Conservation (phyloP, 805 yeast species). For the Lipomyces starkeyi region DNA sequence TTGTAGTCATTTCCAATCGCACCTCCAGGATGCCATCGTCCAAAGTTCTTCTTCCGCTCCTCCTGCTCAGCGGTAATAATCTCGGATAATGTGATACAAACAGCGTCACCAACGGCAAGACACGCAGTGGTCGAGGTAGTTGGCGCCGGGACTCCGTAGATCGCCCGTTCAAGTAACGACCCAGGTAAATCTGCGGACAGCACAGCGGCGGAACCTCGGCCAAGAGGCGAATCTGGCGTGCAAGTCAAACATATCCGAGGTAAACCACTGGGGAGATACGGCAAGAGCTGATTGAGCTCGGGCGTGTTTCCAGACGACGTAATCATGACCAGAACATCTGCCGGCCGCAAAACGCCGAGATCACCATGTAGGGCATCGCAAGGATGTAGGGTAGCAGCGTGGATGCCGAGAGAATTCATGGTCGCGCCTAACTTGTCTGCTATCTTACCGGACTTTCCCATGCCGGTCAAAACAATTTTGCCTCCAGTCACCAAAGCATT, state of each 20-base stretch:
- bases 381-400: conserved; percentile 74
- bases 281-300: conserved; percentile 63
- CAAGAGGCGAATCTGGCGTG: conserved; percentile 59
- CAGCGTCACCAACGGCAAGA: conserved; percentile 77
- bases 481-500: conserved; percentile 58
- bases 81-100: conserved; percentile 74
- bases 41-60: conserved; percentile 62
- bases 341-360: conserved; percentile 67
- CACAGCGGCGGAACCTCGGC: conserved; percentile 59
- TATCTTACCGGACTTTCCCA: conserved; percentile 84
- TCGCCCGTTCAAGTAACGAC: conserved; percentile 60
- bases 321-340: conserved; percentile 66
- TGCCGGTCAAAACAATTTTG: conserved; percentile 77
- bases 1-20: conserved; percentile 70
- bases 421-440: conserved; percentile 83
- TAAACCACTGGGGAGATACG: conserved; percentile 60
- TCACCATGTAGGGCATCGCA: conserved; percentile 92
- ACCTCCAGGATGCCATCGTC: conserved; percentile 87
- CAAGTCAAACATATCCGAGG: conserved; percentile 72
- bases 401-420: conserved; percentile 75
- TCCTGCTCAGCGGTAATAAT: conserved; percentile 62
- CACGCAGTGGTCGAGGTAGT: conserved; percentile 82
- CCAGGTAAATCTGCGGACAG: conserved; percentile 68
- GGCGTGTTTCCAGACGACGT: conserved; percentile 86
- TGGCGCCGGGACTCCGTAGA: conserved; percentile 87